Conservation (phyloP, 108 stramenopile genomes). For the Cyclotella kingstonii region DNA sequence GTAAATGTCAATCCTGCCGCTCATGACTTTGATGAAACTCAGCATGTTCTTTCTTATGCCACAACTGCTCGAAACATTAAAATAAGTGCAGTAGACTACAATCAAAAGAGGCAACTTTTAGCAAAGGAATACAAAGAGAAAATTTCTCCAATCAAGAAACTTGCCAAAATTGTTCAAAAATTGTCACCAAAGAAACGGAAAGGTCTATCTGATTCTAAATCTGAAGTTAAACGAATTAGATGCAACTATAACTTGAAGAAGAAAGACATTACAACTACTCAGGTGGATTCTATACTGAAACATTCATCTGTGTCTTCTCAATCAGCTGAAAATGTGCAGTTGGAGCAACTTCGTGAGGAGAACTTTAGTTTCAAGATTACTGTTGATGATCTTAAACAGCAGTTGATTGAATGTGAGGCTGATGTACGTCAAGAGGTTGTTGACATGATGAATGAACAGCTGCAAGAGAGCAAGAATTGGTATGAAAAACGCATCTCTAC, state of each 20-base stretch:
- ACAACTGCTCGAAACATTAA: conserved; percentile 71
- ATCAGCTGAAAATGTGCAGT: conserved; percentile 18
- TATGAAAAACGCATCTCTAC: conserved; percentile 59
- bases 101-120: conserved; percentile 48
- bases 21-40: conserved; percentile 92
- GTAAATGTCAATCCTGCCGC: conserved; percentile 89
- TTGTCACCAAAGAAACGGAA: conserved; percentile 51
- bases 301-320: background rate
- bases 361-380: conserved; percentile 40
- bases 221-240: conserved; percentile 29
- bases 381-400: conserved; percentile 39
- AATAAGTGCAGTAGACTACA: conserved; percentile 56
- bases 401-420: conserved; percentile 55
- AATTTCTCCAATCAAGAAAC: conserved; percentile 26
- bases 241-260: conserved; percentile 13
- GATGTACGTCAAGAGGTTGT: conserved; percentile 76
- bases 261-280: background rate
- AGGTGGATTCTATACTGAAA: conserved; percentile 1
- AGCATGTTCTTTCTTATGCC: conserved; percentile 88
- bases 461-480: conserved; percentile 55
- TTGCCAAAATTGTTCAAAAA: conserved; percentile 34
- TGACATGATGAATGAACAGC: conserved; percentile 66
- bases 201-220: conserved; percentile 14
- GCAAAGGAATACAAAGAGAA: conserved; percentile 47
- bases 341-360: conserved; percentile 38